Evolutionary conservation across 208 protist species (phyloP).

Genomic region (Tritrichomonas musculus): DNA sequence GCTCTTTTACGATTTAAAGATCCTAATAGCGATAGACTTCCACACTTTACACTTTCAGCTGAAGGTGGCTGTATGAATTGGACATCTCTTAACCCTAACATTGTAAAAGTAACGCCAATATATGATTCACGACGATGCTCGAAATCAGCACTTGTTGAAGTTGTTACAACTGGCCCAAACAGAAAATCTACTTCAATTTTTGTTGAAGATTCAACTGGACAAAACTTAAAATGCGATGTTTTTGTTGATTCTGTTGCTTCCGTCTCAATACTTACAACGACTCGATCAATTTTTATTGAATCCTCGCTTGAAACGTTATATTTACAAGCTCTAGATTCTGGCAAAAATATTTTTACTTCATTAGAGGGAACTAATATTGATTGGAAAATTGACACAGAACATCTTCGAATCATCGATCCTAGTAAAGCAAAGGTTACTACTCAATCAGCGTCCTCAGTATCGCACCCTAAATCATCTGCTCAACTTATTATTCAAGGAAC

Average conservation of each 20-base stretch:
- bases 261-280: not conserved
- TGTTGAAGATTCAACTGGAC: not conserved
- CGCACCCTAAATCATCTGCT: not conserved
- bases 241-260: not conserved
- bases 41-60: not conserved
- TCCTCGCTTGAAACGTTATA: not conserved
- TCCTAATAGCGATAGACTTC: not conserved
- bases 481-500: not conserved
- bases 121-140: not conserved
- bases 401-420: not conserved
- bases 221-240: not conserved
- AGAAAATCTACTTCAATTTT: not conserved
- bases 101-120: not conserved
- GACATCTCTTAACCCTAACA: not conserved
- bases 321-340: not conserved
- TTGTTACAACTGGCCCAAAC: not conserved
- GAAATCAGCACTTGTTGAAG: not conserved
- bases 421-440: not conserved
- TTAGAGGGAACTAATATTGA: not conserved
- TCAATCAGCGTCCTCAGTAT: not conserved
- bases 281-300: not conserved
- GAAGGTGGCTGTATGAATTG: not conserved
- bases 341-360: not conserved
- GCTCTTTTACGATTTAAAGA: conserved; percentile 21
- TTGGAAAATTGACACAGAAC: not conserved